These are phyloP conservation scores for Moricandia moricandioides DNA, from an alignment of 345 rosid genomes.

Conservation along the genomic window DNA sequence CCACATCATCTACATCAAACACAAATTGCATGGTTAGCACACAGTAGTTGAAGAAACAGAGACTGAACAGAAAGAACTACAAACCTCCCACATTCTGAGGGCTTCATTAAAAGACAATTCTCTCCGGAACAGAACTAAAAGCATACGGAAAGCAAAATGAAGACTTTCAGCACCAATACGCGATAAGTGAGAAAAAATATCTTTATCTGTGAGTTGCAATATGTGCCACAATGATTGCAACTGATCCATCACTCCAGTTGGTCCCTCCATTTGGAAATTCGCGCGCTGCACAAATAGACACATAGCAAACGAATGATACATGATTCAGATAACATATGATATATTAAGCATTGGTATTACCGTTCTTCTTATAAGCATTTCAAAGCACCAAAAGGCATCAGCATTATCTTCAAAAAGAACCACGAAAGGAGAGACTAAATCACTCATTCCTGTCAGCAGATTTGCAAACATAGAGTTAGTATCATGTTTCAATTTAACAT, in stretches of 20 bases:
- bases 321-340: background rate
- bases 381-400: slow-evolving; percentile 99
- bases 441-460: slow-evolving; percentile 81
- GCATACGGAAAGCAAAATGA: slow-evolving; percentile 96
- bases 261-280: slow-evolving; percentile 91
- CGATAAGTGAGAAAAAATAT: slow-evolving; percentile 72
- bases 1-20: slow-evolving; percentile 86
- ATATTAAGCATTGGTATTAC: slow-evolving; percentile 38
- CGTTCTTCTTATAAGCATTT: slow-evolving; percentile 94
- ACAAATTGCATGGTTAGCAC: background rate
- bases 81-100: slow-evolving; percentile 96
- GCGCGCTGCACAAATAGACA: slow-evolving; percentile 55
- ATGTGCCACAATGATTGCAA: slow-evolving; percentile 80
- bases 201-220: slow-evolving; percentile 75
- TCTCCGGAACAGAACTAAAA: slow-evolving; percentile 85
- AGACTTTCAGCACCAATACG: slow-evolving; percentile 92
- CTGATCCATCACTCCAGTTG: slow-evolving; percentile 90
- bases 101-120: slow-evolving; percentile 77
- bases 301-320: slow-evolving; percentile 25
- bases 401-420: slow-evolving; percentile 89
- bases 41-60: background rate
- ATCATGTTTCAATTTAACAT: background rate
- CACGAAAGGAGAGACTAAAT: slow-evolving; percentile 86
- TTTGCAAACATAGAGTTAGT: slow-evolving; percentile 19
- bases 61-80: slow-evolving; percentile 15